Evolutionary conservation across 495 filamentous ascomycete species (phyloP).

Genomic region (Aspergillus cristatus): DNA sequence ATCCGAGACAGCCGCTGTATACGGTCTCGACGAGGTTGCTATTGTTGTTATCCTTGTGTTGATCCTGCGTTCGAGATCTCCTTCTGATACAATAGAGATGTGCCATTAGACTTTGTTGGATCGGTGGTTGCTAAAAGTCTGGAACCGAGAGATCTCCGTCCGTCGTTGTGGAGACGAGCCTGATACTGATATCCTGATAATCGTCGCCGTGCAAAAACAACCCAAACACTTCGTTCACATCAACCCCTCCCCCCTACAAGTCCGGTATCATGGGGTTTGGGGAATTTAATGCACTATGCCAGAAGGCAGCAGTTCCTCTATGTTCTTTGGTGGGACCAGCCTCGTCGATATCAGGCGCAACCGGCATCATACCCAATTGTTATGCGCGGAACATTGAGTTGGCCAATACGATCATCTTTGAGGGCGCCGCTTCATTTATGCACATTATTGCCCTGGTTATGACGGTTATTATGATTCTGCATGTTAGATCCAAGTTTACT

Average conservation of each 20-base stretch:
- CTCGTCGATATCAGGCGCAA: slow-evolving; percentile 51
- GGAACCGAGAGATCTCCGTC: neutral
- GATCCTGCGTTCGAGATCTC: no score
- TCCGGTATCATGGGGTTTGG: slow-evolving; percentile 73
- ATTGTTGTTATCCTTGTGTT: no score
- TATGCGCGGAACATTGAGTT: slow-evolving; percentile 92
- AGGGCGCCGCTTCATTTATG: slow-evolving; percentile 82
- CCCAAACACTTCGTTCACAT: neutral
- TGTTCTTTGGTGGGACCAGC: slow-evolving; percentile 74
- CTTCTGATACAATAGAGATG: neutral
- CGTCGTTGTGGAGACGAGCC: slow-evolving; percentile 15
- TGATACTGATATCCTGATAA: slow-evolving; percentile 10
- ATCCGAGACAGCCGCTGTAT: no score
- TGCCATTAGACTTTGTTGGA: slow-evolving; percentile 4
- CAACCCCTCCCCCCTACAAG: neutral
- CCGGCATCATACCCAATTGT: slow-evolving; percentile 81
- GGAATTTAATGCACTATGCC: slow-evolving; percentile 79
- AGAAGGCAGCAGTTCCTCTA: slow-evolving; percentile 73
- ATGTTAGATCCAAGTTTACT: slow-evolving; percentile 95
- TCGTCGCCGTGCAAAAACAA: slow-evolving; percentile 1
- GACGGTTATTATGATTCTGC: slow-evolving; percentile 94
- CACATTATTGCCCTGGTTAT: slow-evolving; percentile 88
- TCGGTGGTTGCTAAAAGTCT: no score
- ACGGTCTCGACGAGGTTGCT: no score
- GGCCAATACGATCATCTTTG: slow-evolving; percentile 97